Base-by-base conservation (phyloP, 2,329 filamentous ascomycete species). In the Akanthomyces muscarius region DNA sequence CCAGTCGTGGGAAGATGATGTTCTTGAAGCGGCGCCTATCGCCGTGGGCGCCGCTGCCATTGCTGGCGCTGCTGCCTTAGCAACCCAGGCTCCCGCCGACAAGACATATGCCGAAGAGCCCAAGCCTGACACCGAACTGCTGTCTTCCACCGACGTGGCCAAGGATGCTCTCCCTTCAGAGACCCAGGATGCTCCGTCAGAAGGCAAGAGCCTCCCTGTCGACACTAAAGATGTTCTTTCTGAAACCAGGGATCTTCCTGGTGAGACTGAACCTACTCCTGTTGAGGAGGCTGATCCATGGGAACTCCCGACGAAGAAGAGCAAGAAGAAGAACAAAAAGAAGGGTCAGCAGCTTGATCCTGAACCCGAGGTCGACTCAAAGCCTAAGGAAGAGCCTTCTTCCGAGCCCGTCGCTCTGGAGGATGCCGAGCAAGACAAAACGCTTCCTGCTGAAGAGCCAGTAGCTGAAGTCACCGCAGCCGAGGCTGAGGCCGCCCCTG, bases 271-370 rank as follows among this genome's bases (percentile, higher is more conserved):
- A 53, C 60, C 63, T 23, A 44, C 61, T 45, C 60, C 66, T 56
- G 65, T 60, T 42, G 52, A 62, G 14, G 67, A 63, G 54, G 56
- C 64, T 44, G 66, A 66, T 18, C 62, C 64, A 25, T 63, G 51
- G 65, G 60, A 59, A 28, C 30, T 44, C 11, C n/a, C 61, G 7
- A 36, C 56, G 23, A 58, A 68, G 63, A 68, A 66, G 65, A 53
- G 45, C 48, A 68, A 65, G 65, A 66, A 62, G 50, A 70, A 61
- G 48, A 67, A 64, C 42, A 63, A 61, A 56, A 64, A 57, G 48
- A 59, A 63, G 48, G 42, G 53, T 5, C 62, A 54, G 23, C 38
- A 55, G 30, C 38, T 52, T 7, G 62, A 33, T 2, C 14, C 11
- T n/a, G 48, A 33, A 11, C n/a, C 44, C 4, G 33, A 56, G 8